These are phyloP conservation scores for Pseudogymnoascus sp. DNA, from an alignment of 2,329 filamentous ascomycete genomes.

Conservation along the genomic window DNA sequence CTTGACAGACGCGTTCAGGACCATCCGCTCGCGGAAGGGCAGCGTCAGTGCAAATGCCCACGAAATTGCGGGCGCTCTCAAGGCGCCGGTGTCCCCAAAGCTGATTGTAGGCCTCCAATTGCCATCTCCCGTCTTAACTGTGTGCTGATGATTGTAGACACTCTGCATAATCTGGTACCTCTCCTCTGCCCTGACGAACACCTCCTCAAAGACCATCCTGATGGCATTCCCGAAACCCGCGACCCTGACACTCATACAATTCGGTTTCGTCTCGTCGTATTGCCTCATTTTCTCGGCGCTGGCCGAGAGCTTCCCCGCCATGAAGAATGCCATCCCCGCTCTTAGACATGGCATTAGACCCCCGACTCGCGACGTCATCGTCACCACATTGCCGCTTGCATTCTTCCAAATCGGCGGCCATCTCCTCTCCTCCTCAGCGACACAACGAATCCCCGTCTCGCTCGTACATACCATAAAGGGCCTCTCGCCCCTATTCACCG, in stretches of 20 bases:
- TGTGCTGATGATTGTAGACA: conserved; percentile 44
- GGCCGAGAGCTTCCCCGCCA: conserved; percentile 60
- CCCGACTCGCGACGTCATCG: conserved; percentile 73
- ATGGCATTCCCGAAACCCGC: conserved; percentile 86
- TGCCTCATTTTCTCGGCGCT: conserved; percentile 75
- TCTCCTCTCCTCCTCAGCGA: conserved; percentile 87
- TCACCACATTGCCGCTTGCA: conserved; percentile 82
- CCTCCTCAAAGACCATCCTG: conserved; percentile 93
- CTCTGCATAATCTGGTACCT: conserved; percentile 91
- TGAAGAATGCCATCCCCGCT: conserved; percentile 66
- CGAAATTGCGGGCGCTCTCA: conserved; percentile 84
- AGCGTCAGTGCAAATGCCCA: conserved; percentile 91
- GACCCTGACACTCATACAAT: conserved; percentile 87
- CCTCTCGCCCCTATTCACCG: conserved; percentile 89
- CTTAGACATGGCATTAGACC: conserved; percentile 75
- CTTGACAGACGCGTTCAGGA: conserved; percentile 77
- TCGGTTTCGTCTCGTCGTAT: conserved; percentile 82
- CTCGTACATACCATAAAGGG: conserved; percentile 98
- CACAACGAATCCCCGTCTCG: conserved; percentile 89
- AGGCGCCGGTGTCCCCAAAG: conserved; percentile 79
- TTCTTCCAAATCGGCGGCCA: conserved; percentile 91
- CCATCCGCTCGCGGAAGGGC: conserved; percentile 68
- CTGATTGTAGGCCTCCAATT: conserved; percentile 59
- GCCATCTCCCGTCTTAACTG: background rate
- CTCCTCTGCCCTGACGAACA: conserved; percentile 92